phyloP scores from a whole-genome alignment of 495 filamentous ascomycete species.

The Lentithecium fluviatile region DNA sequence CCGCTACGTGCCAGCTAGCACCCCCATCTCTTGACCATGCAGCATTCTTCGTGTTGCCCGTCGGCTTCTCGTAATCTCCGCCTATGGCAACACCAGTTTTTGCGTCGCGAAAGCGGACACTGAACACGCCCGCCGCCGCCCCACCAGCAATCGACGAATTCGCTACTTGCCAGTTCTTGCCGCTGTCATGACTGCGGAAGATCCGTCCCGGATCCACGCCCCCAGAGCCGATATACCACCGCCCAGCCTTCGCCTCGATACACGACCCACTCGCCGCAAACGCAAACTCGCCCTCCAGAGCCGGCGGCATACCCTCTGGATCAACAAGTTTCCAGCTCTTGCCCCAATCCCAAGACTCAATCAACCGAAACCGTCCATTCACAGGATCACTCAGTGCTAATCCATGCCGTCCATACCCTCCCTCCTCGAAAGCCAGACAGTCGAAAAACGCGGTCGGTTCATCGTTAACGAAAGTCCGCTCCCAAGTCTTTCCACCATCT shows the following conservation, averaged over 20 bases:
- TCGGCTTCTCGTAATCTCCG: constrained; percentile 17
- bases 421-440: constrained; percentile 19
- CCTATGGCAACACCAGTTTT: constrained; percentile 18
- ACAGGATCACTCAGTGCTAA: constrained; percentile 22
- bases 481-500: constrained; percentile 16
- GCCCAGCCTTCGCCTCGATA: constrained; percentile 18
- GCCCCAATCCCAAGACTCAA: constrained; percentile 19
- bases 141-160: constrained; percentile 17
- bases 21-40: constrained; percentile 16
- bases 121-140: constrained; percentile 18
- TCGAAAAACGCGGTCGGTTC: constrained; percentile 18
- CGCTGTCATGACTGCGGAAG: constrained; percentile 8
- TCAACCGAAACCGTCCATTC: constrained; percentile 18
- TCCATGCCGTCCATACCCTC: constrained; percentile 1
- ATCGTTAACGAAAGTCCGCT: constrained; percentile 12
- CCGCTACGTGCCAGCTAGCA: constrained; percentile 2
- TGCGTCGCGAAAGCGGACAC: constrained; percentile 21
- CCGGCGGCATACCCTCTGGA: constrained; percentile 7
- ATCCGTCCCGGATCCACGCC: constrained; percentile 20
- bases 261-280: constrained; percentile 23
- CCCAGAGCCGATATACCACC: constrained; percentile 25
- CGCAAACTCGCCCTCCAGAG: constrained; percentile 14
- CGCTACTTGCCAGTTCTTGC: constrained; percentile 7
- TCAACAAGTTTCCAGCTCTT: constrained; percentile 10
- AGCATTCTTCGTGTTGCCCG: constrained; percentile 4